A percentile compares a stretch with the other conserved stretches of the same genome.
These are phyloP conservation scores for Daedaleopsis nitida DNA, from an alignment of 768 basidiomycete genomes.

Conservation along the genomic window DNA sequence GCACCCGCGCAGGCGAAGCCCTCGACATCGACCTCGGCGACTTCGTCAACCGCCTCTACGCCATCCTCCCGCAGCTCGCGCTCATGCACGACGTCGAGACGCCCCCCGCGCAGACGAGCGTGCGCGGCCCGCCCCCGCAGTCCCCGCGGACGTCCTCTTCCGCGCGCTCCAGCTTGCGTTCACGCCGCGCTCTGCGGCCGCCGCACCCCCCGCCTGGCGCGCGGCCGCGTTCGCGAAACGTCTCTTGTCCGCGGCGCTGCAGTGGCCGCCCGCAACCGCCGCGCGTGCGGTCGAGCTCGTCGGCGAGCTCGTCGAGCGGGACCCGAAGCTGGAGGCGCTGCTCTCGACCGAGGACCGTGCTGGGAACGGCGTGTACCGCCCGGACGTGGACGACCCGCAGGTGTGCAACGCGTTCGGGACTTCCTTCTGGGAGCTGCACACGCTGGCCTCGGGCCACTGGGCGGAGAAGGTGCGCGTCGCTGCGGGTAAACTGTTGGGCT, in stretches of 20 bases:
- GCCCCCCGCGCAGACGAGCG: conserved; percentile 32
- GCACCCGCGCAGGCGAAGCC: conserved; percentile 73
- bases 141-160: conserved; percentile 78
- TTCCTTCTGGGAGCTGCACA: conserved; percentile 82
- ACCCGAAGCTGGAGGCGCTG: conserved; percentile 80
- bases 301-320: conserved; percentile 66
- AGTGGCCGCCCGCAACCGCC: conserved; percentile 73
- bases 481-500: conserved; percentile 59
- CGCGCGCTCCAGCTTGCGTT: conserved; percentile 82
- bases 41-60: conserved; percentile 84
- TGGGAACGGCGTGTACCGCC: conserved; percentile 81
- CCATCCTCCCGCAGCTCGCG: conserved; percentile 75
- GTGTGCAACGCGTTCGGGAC: conserved; percentile 80
- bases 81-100: conserved; percentile 65
- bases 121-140: conserved; percentile 31
- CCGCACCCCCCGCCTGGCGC: conserved; percentile 65
- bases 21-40: conserved; percentile 93
- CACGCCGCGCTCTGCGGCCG: conserved; percentile 64
- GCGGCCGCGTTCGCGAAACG: conserved; percentile 93
- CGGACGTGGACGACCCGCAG: conserved; percentile 88
- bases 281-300: conserved; percentile 77
- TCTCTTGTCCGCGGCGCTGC: conserved; percentile 76
- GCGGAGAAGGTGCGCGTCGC: conserved; percentile 70
- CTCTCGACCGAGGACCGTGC: conserved; percentile 86
- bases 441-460: conserved; percentile 60